A percentile compares a stretch with the other conserved stretches of the same genome.
Evolutionary conservation across 2,329 filamentous ascomycete species (phyloP).

Genomic region (Microdochium paspali): DNA sequence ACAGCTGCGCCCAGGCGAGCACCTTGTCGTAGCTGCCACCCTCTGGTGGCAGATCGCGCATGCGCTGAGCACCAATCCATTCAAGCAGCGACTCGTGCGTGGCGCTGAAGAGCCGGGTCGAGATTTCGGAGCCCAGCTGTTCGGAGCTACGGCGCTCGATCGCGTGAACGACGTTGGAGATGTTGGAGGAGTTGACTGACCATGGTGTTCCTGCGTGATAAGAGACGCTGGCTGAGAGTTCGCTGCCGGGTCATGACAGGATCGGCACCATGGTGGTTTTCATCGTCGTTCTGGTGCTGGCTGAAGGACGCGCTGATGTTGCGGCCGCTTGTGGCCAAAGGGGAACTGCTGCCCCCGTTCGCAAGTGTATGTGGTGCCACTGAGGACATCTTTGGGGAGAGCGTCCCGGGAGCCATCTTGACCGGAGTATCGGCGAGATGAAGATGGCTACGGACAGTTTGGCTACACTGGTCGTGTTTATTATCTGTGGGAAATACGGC

Average conservation of each 20-base stretch:
- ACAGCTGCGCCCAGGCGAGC: conserved; percentile 26
- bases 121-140: conserved; percentile 18
- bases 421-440: background rate
- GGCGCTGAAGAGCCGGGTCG: conserved; percentile 15
- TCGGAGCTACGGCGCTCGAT: conserved; percentile 17
- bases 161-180: conserved; percentile 18
- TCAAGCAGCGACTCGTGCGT: conserved; percentile 18
- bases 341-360: background rate
- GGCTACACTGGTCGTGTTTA: background rate
- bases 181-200: conserved; percentile 13
- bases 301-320: background rate
- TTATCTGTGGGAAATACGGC: background rate
- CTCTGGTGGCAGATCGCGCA: conserved; percentile 26
- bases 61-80: conserved; percentile 26
- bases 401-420: background rate
- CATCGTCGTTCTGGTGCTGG: background rate
- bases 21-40: conserved; percentile 30
- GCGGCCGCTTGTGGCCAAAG: background rate
- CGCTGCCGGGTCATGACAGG: background rate
- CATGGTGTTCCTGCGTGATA: background rate
- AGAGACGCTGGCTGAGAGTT: background rate
- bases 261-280: background rate
- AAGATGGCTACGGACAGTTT: background rate
- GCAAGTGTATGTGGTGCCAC: background rate
- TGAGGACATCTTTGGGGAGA: background rate